These are phyloP conservation scores for Miamiensis avidus DNA, from an alignment of 169 alveolate genomes.

Conservation along the genomic window DNA sequence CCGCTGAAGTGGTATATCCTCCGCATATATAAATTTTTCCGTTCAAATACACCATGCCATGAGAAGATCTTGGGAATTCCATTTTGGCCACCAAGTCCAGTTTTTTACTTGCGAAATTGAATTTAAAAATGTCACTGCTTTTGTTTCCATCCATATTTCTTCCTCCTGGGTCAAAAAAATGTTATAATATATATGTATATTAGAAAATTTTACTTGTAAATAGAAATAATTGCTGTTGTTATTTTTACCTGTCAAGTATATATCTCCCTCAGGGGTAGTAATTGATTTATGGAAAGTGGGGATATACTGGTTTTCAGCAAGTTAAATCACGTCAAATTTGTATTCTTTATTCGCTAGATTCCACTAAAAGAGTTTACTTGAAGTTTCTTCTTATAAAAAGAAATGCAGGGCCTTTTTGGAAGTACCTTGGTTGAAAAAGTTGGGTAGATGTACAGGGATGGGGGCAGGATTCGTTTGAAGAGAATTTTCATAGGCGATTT, in stretches of 20 bases:
- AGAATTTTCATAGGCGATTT: not conserved
- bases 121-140: slow-evolving; percentile 1
- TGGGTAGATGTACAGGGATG: not conserved
- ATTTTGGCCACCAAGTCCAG: not conserved
- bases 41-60: slow-evolving; percentile 29
- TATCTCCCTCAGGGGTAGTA: slow-evolving; percentile 37
- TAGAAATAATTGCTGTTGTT: not conserved
- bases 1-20: slow-evolving; percentile 7
- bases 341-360: not conserved
- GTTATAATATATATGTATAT: not conserved
- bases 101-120: not conserved
- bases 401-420: not conserved
- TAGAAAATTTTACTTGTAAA: not conserved
- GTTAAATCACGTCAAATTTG: not conserved
- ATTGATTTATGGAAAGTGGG: slow-evolving; percentile 46
- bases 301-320: not conserved
- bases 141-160: not conserved
- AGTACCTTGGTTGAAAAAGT: not conserved
- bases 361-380: not conserved
- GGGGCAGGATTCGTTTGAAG: not conserved
- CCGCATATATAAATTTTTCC: slow-evolving; percentile 29
- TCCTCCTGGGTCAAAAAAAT: slow-evolving; percentile 20
- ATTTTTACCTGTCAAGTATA: slow-evolving; percentile 2
- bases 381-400: not conserved
- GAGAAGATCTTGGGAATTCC: slow-evolving; percentile 38